Evolutionary conservation across 768 basidiomycete species (phyloP).

Genomic region (Austroboletus eburneus): DNA sequence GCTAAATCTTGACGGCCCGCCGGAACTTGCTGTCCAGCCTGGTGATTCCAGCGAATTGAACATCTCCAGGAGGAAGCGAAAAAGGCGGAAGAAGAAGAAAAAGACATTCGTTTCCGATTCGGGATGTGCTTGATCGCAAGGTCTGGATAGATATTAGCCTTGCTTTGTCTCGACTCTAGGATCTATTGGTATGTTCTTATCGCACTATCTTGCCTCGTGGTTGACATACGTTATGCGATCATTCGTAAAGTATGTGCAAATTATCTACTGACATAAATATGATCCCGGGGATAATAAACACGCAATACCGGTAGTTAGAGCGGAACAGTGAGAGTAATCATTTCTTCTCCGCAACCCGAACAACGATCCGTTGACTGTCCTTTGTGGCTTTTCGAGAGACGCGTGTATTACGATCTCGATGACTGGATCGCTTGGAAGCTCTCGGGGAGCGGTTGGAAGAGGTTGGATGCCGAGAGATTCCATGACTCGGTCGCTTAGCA

Average conservation of each 20-base stretch:
- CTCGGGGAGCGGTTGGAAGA: constrained; percentile 16
- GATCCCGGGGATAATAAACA: constrained; percentile 15
- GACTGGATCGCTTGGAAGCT: constrained; percentile 18
- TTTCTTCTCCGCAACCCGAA: constrained; percentile 7
- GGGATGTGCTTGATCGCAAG: constrained; percentile 19
- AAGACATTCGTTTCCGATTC: constrained; percentile 23
- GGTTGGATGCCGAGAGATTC: constrained; percentile 8
- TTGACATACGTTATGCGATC: not conserved
- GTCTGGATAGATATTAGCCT: not conserved
- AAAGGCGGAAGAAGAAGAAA: constrained; percentile 52
- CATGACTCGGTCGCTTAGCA: constrained; percentile 5
- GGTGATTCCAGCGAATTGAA: constrained; percentile 14
- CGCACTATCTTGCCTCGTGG: too few species aligned
- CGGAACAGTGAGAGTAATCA: constrained; percentile 1
- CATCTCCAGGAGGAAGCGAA: constrained; percentile 51
- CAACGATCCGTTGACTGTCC: constrained; percentile 7
- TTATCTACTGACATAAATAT: constrained; percentile 20
- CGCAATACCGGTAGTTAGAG: constrained; percentile 2
- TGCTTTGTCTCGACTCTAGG: not conserved
- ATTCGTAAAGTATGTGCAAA: constrained; percentile 3
- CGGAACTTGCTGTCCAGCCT: constrained; percentile 19
- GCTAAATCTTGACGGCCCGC: constrained; percentile 54
- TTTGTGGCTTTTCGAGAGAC: constrained; percentile 20
- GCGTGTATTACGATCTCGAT: constrained; percentile 8
- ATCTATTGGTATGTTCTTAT: constrained; percentile 6